phyloP scores from a whole-genome alignment of 2,329 filamentous ascomycete genomes.

The Leptodontidium sp. region DNA sequence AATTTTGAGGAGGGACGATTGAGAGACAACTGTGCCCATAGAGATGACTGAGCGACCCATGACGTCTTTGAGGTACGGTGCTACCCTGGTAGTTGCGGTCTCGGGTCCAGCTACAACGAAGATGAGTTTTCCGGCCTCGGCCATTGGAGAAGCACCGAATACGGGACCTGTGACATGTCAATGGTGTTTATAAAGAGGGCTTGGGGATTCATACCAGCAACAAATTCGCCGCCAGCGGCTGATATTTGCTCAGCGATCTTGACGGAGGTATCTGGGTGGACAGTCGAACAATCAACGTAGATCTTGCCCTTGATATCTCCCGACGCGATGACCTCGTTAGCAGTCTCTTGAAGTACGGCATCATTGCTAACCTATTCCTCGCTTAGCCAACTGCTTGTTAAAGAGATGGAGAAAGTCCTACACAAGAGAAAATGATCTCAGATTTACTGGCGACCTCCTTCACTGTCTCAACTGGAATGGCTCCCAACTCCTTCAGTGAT shows the following conservation, averaged over 20 bases:
- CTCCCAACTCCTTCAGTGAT: neutral
- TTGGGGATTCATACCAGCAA: no score
- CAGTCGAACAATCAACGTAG: conserved; percentile 21
- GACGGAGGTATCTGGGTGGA: conserved; percentile 15
- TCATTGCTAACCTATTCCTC: neutral
- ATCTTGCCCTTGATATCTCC: conserved; percentile 19
- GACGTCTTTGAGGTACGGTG: no score
- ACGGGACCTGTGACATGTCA: no score
- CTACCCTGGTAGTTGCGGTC: no score
- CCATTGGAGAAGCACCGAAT: no score
- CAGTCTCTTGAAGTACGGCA: neutral
- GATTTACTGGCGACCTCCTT: neutral
- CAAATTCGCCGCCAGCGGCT: neutral
- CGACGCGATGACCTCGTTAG: conserved; percentile 17
- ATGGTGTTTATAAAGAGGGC: no score
- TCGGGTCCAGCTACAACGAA: no score
- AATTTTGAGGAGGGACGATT: no score
- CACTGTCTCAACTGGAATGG: conserved; percentile 7
- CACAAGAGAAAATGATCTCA: conserved; percentile 4
- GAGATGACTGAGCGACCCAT: no score
- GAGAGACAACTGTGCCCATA: no score
- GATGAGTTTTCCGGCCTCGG: no score
- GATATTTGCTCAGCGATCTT: conserved; percentile 12
- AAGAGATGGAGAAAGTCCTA: no score
- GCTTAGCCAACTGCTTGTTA: neutral